Conservation (phyloP, 225 moss, liverwort and hornwort species). For the Lunularia cruciata region DNA sequence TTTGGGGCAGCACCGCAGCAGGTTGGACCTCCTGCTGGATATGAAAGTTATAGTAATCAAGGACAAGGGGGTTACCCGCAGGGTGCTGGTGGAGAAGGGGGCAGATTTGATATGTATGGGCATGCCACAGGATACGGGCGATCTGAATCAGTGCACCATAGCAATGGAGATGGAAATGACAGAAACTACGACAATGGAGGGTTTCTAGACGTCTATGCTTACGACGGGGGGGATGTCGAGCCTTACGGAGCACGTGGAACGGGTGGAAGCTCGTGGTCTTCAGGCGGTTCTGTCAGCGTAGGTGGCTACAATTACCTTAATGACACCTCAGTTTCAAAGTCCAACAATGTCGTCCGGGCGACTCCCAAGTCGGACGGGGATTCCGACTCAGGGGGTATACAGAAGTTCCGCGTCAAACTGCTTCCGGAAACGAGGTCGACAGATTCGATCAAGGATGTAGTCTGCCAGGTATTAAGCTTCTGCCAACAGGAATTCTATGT, state of each 20-base stretch:
- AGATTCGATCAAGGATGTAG: constrained; percentile 66
- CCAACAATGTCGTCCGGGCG: constrained; percentile 59
- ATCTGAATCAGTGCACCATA: constrained; percentile 38
- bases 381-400: constrained; percentile 66
- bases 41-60: constrained; percentile 33
- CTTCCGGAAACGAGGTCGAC: constrained; percentile 67
- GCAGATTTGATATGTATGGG: constrained; percentile 25
- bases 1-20: constrained; percentile 34
- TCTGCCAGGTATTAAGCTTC: constrained; percentile 67
- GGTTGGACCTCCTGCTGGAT: constrained; percentile 26
- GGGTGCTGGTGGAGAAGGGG: constrained; percentile 8
- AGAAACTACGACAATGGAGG: constrained; percentile 41
- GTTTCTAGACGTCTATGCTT: constrained; percentile 76
- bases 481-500: too few relatives aligned
- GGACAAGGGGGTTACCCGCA: constrained; percentile 29
- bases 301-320: constrained; percentile 43
- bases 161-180: constrained; percentile 39
- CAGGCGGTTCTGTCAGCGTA: constrained; percentile 23
- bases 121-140: constrained; percentile 43
- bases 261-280: constrained; percentile 58
- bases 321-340: constrained; percentile 34
- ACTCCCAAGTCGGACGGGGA: constrained; percentile 61
- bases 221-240: constrained; percentile 76
- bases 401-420: constrained; percentile 89
- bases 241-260: constrained; percentile 72